These are phyloP conservation scores for Austropuccinia psidii DNA, from an alignment of 1,284 basidiomycete genomes.

Conservation along the genomic window DNA sequence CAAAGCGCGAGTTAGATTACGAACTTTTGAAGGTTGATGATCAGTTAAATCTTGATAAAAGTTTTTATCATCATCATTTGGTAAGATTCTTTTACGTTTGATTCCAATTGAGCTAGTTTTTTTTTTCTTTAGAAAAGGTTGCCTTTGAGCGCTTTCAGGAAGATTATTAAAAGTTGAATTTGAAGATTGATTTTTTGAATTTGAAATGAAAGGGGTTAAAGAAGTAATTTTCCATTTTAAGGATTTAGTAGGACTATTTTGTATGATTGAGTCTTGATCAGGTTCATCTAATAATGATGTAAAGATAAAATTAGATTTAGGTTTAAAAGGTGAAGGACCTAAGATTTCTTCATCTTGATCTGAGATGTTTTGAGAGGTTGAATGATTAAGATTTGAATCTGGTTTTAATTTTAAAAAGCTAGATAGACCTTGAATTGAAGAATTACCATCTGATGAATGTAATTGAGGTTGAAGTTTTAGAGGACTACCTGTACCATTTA, in stretches of 20 bases:
- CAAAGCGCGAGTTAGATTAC: not conserved
- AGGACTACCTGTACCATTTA: conserved; percentile 19
- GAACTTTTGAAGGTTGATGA: not conserved
- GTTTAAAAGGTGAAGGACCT: conserved; percentile 36
- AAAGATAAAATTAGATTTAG: conserved; percentile 1
- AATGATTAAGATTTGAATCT: not conserved
- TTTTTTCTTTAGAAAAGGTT: conserved; percentile 2
- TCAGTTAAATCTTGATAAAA: conserved; percentile 28
- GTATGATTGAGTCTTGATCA: not conserved
- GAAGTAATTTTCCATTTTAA: conserved; percentile 22
- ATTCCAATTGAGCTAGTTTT: not conserved
- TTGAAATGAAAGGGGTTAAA: conserved; percentile 15
- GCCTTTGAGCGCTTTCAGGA: conserved; percentile 11
- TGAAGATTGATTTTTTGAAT: not conserved
- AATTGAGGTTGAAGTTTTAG: conserved; percentile 5
- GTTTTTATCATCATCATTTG: conserved; percentile 14
- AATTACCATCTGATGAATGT: not conserved
- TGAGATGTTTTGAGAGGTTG: not conserved
- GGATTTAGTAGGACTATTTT: conserved; percentile 16
- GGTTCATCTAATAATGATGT: conserved; percentile 26
- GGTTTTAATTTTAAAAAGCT: conserved; percentile 10
- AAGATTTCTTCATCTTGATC: conserved; percentile 25
- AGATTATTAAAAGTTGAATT: not conserved
- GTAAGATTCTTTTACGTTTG: conserved; percentile 19
- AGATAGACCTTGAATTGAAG: not conserved